Conservation (phyloP, 768 basidiomycete genomes). For the Crepidotus variabilis region DNA sequence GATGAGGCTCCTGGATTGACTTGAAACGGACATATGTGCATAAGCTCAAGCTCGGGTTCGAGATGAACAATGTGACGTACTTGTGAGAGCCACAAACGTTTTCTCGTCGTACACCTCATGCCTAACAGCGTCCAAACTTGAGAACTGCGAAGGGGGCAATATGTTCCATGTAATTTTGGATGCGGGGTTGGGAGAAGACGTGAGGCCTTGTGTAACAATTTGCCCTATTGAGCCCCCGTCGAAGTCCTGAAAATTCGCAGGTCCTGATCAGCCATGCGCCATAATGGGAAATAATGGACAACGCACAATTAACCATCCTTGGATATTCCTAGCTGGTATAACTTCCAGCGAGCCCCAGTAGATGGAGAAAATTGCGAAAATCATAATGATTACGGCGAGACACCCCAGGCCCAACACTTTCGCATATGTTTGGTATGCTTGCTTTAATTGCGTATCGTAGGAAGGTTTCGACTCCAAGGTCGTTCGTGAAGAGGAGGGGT, state of each 20-base stretch:
- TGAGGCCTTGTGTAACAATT: conserved; percentile 32
- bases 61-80: conserved; percentile 27
- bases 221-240: conserved; percentile 47
- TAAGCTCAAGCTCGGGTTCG: not conserved
- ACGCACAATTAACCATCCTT: conserved; percentile 48
- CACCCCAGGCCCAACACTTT: conserved; percentile 17
- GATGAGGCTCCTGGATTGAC: conserved; percentile 38
- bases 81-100: conserved; percentile 49
- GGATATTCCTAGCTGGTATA: conserved; percentile 30
- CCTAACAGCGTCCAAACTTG: conserved; percentile 32
- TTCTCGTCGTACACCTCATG: conserved; percentile 40
- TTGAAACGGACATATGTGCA: conserved; percentile 8
- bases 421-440: conserved; percentile 13
- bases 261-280: not conserved
- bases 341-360: conserved; percentile 48
- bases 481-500: not conserved
- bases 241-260: conserved; percentile 43
- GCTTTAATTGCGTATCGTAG: not conserved
- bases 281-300: not conserved
- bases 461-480: not conserved
- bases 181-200: conserved; percentile 20
- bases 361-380: conserved; percentile 41
- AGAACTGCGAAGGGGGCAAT: conserved; percentile 34
- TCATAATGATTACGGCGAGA: conserved; percentile 30
- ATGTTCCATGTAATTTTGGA: conserved; percentile 39